Conservation (phyloP, 2,329 filamentous ascomycete genomes). For the Calonectria fujianensis region DNA sequence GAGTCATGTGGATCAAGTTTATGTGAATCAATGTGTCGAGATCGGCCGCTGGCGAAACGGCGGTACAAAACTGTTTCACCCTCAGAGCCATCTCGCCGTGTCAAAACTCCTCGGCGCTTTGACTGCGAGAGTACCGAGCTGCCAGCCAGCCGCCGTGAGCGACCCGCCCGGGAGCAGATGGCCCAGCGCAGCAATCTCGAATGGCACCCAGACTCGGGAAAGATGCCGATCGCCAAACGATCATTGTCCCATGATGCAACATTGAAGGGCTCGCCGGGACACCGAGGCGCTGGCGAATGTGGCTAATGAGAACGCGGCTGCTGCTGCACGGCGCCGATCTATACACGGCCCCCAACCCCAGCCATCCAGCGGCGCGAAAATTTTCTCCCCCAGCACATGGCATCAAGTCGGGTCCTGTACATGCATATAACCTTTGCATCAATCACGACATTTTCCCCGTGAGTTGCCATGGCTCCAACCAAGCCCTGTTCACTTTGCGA, state of each 20-base stretch:
- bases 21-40: background rate
- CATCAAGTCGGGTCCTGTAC: background rate
- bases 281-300: background rate
- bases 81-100: background rate
- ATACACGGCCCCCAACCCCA: background rate
- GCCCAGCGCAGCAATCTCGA: background rate
- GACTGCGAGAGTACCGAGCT: background rate
- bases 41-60: background rate
- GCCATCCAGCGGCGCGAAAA: background rate
- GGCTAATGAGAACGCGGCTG: background rate
- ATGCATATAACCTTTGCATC: background rate
- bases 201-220: background rate
- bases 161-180: background rate
- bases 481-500: background rate
- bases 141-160: background rate
- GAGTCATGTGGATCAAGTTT: background rate
- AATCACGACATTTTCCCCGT: background rate
- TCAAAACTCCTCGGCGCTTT: background rate
- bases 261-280: background rate
- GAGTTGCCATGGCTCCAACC: background rate
- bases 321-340: background rate
- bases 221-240: background rate
- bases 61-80: background rate
- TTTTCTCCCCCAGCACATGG: background rate
- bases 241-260: background rate